Evolutionary conservation across 2,329 filamentous ascomycete species (phyloP), one percentile per base, ranked within the genome.

Genomic region (Verticillium dahliae): DNA sequence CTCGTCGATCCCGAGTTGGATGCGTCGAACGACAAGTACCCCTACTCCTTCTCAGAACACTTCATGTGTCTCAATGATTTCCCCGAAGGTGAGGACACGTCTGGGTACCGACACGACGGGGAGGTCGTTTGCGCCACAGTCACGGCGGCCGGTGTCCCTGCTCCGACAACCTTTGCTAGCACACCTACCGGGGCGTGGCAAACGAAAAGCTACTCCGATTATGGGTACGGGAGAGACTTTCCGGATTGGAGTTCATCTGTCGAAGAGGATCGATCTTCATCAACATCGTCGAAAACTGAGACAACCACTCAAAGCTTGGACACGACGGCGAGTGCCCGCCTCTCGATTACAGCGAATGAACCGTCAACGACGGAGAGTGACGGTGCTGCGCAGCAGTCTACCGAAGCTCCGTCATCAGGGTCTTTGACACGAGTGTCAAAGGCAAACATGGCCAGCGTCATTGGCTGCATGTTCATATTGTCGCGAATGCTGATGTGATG

Each of bases 21-120:
- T n/a, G 60, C 15, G 9, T 6, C 14, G 6, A 61, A 58, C 41
- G 3, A n/a, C 18, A 4, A 34, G 4, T 55, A 62, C 27, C 60
- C 60, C 7, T 59, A 59, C 22, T 31, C 45, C 4, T 62, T 34
- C 34, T 31, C 11, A 15, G 57, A 62, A 10, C 57, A 62, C 52
- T 62, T 62, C 57, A 62, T 62, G 60, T 62, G 60, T 22, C 56
- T 62, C 5, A 62, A 57, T 27, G 45, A 52, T 13, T 52, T 52
- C 9, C 45, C 45, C 18, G 45, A 52, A 22, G 45, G 45, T 18
- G 45, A 52, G 13, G 52, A 62, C n/a, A 38, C 57, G 4, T 35
- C 34, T 14, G 50, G 54, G 33, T 57, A 62, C 31, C 45, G 41
- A 9, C 35, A 57, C 7, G 14, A 18, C 6, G 39, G 60, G 11